These are phyloP conservation scores for Solanum pimpinellifolium DNA, from an alignment of 257 asterid genomes.

Conservation along the genomic window DNA sequence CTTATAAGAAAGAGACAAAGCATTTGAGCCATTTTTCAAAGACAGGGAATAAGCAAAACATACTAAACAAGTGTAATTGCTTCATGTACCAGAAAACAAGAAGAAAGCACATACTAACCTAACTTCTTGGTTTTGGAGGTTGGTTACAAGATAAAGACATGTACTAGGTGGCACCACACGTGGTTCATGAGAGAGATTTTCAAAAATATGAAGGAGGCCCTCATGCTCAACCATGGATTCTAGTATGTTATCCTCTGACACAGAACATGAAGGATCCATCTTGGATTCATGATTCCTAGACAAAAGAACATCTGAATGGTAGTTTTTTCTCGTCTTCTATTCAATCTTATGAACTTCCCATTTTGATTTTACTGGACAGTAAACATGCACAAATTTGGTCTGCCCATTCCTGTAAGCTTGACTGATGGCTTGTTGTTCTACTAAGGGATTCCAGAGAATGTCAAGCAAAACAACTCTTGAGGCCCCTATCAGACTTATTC, in stretches of 20 bases:
- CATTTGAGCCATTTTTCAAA: background rate
- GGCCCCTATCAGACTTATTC: conserved; percentile 49
- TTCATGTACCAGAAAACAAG: background rate
- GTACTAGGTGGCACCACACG: background rate
- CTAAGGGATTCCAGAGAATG: conserved; percentile 69
- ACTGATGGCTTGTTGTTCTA: conserved; percentile 57
- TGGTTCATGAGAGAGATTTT: background rate
- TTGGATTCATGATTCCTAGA: conserved; percentile 1
- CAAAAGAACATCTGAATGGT: conserved; percentile 42
- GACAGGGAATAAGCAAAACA: background rate
- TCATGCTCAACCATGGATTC: background rate
- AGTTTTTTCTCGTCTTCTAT: conserved; percentile 32
- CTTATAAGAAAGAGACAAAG: background rate
- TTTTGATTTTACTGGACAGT: conserved; percentile 33
- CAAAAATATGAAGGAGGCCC: background rate
- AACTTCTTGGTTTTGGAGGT: conserved; percentile 11
- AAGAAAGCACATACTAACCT: background rate
- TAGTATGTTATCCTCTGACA: conserved; percentile 31
- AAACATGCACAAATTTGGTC: conserved; percentile 45
- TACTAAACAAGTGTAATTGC: background rate
- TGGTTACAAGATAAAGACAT: background rate
- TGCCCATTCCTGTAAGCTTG: conserved; percentile 79
- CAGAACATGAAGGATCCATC: background rate
- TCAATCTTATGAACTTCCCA: conserved; percentile 37
- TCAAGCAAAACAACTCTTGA: conserved; percentile 72